Conservation (phyloP, 345 rosid species). For the Populus pruinosa region DNA sequence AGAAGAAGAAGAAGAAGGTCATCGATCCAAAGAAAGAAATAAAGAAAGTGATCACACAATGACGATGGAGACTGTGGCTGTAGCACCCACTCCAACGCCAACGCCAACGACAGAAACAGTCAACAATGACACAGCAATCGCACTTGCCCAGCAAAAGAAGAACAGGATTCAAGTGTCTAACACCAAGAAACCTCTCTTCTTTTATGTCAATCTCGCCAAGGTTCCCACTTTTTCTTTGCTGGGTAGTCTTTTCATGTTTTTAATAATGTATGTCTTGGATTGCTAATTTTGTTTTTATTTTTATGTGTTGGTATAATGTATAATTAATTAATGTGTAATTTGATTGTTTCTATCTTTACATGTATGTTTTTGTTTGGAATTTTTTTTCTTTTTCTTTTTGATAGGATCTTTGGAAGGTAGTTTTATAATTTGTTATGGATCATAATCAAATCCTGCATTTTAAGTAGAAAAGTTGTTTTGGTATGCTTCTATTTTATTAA, state of each 20-base stretch:
- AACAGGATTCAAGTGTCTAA: slow-evolving; percentile 34
- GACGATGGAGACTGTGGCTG: slow-evolving; percentile 18
- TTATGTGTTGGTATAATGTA: too few species aligned
- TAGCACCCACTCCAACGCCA: neutral
- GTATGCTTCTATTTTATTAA: too few species aligned
- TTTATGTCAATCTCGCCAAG: slow-evolving; percentile 37
- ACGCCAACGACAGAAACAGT: neutral
- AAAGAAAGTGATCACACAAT: neutral
- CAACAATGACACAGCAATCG: neutral
- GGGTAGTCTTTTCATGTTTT: neutral
- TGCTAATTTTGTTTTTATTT: neutral
- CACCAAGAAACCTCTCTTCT: slow-evolving; percentile 36
- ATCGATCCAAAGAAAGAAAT: neutral
- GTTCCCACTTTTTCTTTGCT: neutral
- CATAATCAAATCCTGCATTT: too few species aligned
- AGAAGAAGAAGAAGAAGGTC: neutral
- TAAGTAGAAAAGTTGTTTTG: too few species aligned
- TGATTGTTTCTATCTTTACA: neutral
- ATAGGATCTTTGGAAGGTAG: neutral
- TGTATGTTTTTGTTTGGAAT: neutral
- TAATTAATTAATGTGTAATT: neutral
- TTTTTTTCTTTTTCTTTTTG: neutral
- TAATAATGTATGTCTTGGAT: neutral
- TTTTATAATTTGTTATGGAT: too few species aligned
- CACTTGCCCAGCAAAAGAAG: slow-evolving; percentile 24